Evolutionary conservation across 768 basidiomycete species (phyloP), one percentile per base, ranked within the genome.

Genomic region (Tulasnella sp.): DNA sequence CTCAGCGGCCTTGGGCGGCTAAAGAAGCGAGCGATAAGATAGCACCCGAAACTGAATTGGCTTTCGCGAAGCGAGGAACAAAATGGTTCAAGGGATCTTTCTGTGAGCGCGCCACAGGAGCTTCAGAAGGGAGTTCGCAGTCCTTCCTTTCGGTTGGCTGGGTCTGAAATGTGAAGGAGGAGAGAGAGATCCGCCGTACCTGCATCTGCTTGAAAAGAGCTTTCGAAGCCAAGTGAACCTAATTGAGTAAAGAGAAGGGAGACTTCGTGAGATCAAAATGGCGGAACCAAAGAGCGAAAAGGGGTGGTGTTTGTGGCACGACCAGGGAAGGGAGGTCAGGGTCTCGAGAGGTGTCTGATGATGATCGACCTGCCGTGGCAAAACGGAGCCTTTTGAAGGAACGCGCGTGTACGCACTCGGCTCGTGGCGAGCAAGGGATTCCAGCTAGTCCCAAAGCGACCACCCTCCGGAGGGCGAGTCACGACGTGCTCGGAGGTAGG

Each of bases 181-280:
- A n/a, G 32, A 59, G 52, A 26, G 52, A 59, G 52, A 59, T 59
- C 52, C 32, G 26, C 26, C 67, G 37, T 41, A 69, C 67, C 67
- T 69, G 67, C 67, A 69, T 69, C 39, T 52, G 42, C 44, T 69
- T n/a, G 67, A 69, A 69, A 42, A 69, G 67, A 22, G 32, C 44
- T 32, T 69, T 69, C 34, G 67, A 69, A 41, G 40, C 44, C 39
- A 69, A 11, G n/a, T 40, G 35, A 22, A 69, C 67, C 67, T 69
- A 41, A 12, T n/a, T n/a, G n/a, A n/a, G n/a, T n/a, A n/a, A n/a
- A n/a, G 8, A 34, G 0, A 41, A 66, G 40, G 64, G 36, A 29
- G 34, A n/a, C n/a, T 37, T 66, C 34, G 40, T 66, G 64, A 66
- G 40, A 37, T 26, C 5, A 11, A 36, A 37, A 59, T n/a, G n/a